phyloP scores from a whole-genome alignment of 352 stramenopile species.

The Globisporangium heterothallicum region DNA sequence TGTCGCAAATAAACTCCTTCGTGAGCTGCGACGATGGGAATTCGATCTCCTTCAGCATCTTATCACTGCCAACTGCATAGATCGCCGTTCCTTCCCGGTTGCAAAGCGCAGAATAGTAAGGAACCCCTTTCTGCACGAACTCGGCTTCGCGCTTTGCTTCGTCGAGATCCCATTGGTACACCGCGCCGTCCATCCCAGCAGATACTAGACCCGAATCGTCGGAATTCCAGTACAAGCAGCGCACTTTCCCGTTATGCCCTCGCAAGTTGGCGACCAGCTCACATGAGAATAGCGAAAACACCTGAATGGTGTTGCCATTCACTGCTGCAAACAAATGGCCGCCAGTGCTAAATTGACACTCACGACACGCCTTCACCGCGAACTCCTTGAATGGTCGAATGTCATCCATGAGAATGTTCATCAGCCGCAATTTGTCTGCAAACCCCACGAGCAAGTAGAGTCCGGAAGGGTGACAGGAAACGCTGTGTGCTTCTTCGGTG shows the following conservation, averaged over 20 bases:
- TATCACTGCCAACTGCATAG: constrained; percentile 85
- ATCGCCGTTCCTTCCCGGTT: constrained; percentile 76
- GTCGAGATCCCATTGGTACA: constrained; percentile 92
- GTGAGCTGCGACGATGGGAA: constrained; percentile 67
- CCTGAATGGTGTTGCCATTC: constrained; percentile 90
- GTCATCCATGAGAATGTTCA: constrained; percentile 92
- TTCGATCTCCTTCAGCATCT: constrained; percentile 90
- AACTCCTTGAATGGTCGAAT: constrained; percentile 85
- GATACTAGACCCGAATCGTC: constrained; percentile 87
- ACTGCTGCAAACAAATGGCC: constrained; percentile 92
- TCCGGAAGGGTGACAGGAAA: constrained; percentile 88
- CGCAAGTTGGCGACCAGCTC: constrained; percentile 88
- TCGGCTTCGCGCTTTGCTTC: constrained; percentile 89
- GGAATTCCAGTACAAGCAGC: constrained; percentile 80
- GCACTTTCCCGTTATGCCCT: constrained; percentile 92
- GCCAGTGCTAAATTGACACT: constrained; percentile 82
- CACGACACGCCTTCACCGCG: constrained; percentile 69
- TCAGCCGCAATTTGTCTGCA: constrained; percentile 85
- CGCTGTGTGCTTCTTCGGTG: constrained; percentile 84
- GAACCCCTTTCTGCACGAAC: constrained; percentile 91
- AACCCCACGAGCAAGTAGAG: constrained; percentile 89
- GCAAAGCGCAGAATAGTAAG: constrained; percentile 84
- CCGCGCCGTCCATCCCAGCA: constrained; percentile 88
- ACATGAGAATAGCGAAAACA: constrained; percentile 91
- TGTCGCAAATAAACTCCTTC: constrained; percentile 80